Evolutionary conservation across 2,329 filamentous ascomycete genomes (phyloP), one percentile per base, ranked within the genome.

Genomic region (Purpureocillium lavendulum): DNA sequence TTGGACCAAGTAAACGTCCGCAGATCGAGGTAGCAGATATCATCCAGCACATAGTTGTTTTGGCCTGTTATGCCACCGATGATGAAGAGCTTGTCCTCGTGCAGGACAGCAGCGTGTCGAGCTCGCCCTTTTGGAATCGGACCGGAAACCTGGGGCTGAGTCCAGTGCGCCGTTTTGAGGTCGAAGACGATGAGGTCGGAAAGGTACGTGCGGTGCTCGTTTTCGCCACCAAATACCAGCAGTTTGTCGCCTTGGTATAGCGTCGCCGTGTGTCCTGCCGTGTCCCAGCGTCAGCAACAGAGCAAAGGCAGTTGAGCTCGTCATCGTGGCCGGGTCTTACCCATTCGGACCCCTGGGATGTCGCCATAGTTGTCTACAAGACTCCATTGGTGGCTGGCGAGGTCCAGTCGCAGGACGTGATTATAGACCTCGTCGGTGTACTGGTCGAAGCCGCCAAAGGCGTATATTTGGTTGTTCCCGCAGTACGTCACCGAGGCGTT

Each of bases 371-470:
- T 98, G 65, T 97, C 92, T 15, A 98, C 90, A 37, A 98, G 69
- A 49, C 80, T 92, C 92, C 92, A 98, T 59, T 92, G 87, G 50
- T 92, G 81, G 46, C 83, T 89, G 45, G 83, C 73, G 46, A 98
- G 74, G 59, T 98, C 89, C 38, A 98, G 68, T 52, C 80, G 82
- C 47, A 98, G 71, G 32, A 98, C 92, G 66, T 98, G 92, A 57
- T 98, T 98, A 66, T 98, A 98, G 14, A 98, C 86, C 68, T 98
- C 92, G 60, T 98, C 92, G 1, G 92, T 98, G 58, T 95, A 97
- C 62, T 97, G 90, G 58, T 98, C 92, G 56, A 98, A 98, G 14
- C 92, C 92, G 33, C 92, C 92, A 69, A 98, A 98, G 10, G 90
- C 92, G 63, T 94, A 97, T 52, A 98, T 97, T 62, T 92, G 82